phyloP scores from a whole-genome alignment of 805 yeast genomes.

The Kodamaea neixiangensis region DNA sequence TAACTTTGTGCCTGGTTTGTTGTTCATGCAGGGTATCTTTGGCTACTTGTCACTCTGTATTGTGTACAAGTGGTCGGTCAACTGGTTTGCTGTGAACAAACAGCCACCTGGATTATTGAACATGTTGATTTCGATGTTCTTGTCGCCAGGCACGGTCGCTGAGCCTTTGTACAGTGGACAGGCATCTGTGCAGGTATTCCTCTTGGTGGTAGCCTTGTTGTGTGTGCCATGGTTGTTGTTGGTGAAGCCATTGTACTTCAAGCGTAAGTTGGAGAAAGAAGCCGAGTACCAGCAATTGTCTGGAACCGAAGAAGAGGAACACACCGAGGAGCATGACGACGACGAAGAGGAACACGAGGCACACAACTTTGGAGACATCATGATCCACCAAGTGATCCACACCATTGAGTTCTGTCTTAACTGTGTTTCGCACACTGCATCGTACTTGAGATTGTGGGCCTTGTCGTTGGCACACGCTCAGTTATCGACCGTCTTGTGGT shows the following conservation, averaged over 20 bases:
- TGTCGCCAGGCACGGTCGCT: constrained; percentile 69
- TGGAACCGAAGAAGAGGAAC: constrained; percentile 17
- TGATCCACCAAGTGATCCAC: constrained; percentile 79
- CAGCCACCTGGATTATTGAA: constrained; percentile 74
- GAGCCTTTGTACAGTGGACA: constrained; percentile 69
- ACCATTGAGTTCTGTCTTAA: constrained; percentile 79
- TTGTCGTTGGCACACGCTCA: constrained; percentile 80
- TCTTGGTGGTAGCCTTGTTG: constrained; percentile 58
- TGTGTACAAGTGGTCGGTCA: constrained; percentile 72
- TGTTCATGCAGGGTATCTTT: constrained; percentile 75
- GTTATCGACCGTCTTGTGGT: constrained; percentile 71
- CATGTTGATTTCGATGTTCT: constrained; percentile 75
- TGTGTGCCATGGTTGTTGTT: constrained; percentile 77
- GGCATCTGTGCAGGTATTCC: constrained; percentile 56
- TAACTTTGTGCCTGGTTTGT: constrained; percentile 70
- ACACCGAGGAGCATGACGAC: constrained; percentile 31
- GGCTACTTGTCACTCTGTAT: constrained; percentile 70
- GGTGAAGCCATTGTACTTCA: constrained; percentile 57
- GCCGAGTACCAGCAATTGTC: constrained; percentile 24
- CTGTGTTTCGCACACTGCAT: constrained; percentile 80
- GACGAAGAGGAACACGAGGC: constrained; percentile 39
- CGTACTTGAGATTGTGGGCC: constrained; percentile 78
- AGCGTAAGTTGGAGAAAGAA: constrained; percentile 37
- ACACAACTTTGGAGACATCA: constrained; percentile 60
- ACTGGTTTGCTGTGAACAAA: constrained; percentile 62